Evolutionary conservation across 148 eudicot genomes (phyloP), one percentile per base, ranked within the genome.

Genomic region (Linanthus parryae): DNA sequence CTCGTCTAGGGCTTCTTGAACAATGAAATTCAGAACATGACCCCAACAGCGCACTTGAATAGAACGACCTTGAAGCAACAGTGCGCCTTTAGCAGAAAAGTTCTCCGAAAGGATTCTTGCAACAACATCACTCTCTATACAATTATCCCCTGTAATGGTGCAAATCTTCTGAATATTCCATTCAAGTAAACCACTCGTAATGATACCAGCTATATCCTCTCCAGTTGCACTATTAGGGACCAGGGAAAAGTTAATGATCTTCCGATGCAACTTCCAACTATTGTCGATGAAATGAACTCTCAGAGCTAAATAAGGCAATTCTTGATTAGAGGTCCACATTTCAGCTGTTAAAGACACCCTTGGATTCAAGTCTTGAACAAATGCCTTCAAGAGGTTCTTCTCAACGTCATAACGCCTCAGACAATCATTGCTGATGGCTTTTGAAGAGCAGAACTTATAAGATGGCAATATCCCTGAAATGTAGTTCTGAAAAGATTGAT

Each of bases 21-120:
- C 62, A 57, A 57, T 45, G 23, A 35, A 57, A 28, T 33, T 57
- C 43, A 57, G 33, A 45, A 57, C 62, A 46, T 57, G 52, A 41
- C 62, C 62, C 62, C 62, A 57, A 17, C 62, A 57, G 23, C 37
- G 42, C 27, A 57, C 62, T 23, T 57, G 62, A 45, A 57, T 21
- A 34, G 18, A 22, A 57, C 62, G 26, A 44, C 48, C 62, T 46
- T 45, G 43, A 41, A 45, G 31, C 46, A 43, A 19, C 36, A 57
- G 38, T 0, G 21, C 26, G 13, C 62, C 53, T 57, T 34, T 35
- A 7, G 62, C 44, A 44, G 39, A 57, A 57, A 34, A 57, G 23
- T 57, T 42, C 14, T 45, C 12, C 9, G 51, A 46, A 57, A 57
- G 43, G 52, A 31, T 45, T 57, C 39, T 20, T 23, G 62, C 52